Base-by-base conservation (phyloP, 2,329 filamentous ascomycete species). In the Pseudocercospora fijiensis region DNA sequence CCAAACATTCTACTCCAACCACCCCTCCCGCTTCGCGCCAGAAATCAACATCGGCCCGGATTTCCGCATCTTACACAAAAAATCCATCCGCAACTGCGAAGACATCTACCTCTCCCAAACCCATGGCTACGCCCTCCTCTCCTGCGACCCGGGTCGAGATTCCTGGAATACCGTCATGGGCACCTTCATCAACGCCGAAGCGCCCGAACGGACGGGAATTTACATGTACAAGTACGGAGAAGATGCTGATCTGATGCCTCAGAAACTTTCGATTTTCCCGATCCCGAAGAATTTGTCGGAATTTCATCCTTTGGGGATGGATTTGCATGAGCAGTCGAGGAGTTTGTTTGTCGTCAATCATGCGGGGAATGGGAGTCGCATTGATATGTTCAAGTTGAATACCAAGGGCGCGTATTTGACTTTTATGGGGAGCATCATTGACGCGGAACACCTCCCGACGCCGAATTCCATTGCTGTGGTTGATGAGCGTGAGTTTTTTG, bases 131-230 rank as follows among this genome's bases (percentile, higher is more conserved):
- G 78, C 77, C 7, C 70, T 82, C 5, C 61, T 81, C 58, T 78
- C 77, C 63, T 82, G 80, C 67, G 78, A 81, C 63, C 72, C 76
- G 0, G 77, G 76, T 13, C 65, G 80, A 24, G 79, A 81, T 67
- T 67, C 70, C 4, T 81, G 79, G 79, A 81, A 81, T 58, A 80
- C 78, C 0, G 79, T 81, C 10, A 80, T 80, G 78, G 71, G 76
- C 27, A 69, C 71, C 2, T 78, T 77, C 61, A 59, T 68, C 8
- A 71, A 64, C 61, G 60, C 45, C 22, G 49, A n/a, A 27, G 65
- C 56, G 16, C 65, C 47, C 64, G 45, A 65, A 33, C 65, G 71
- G 13, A 76, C 77, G 4, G 70, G 64, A 2, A 67, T 81, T n/a
- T 80, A 76, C 68, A 65, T 79, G 18, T 79, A 77, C 64, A 72